These are phyloP conservation scores for Cercophora newfieldiana DNA, from an alignment of 495 filamentous ascomycete species.

Conservation along the genomic window DNA sequence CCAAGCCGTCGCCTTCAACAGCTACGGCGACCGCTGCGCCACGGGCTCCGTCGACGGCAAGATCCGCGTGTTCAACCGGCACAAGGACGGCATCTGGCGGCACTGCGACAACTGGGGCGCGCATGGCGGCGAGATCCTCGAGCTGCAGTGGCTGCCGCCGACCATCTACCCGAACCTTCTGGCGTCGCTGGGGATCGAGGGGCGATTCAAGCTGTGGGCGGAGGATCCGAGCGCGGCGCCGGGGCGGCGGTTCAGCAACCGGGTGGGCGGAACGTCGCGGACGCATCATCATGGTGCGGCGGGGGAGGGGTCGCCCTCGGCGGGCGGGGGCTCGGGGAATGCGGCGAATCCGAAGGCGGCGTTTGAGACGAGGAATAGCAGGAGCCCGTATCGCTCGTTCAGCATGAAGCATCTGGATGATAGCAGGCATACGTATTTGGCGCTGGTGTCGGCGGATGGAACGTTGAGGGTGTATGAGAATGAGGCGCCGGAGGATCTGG, in stretches of 20 bases:
- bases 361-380: conserved; percentile 45
- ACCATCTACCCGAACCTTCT: conserved; percentile 58
- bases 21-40: conserved; percentile 85
- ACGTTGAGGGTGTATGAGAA: conserved; percentile 81
- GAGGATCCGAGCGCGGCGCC: conserved; percentile 77
- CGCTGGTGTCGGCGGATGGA: conserved; percentile 78
- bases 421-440: conserved; percentile 72
- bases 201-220: conserved; percentile 84
- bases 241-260: conserved; percentile 71
- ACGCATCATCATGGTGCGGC: neutral
- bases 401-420: conserved; percentile 73
- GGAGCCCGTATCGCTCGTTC: conserved; percentile 64
- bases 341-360: conserved; percentile 32
- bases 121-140: conserved; percentile 86
- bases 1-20: conserved; percentile 68
- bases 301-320: neutral
- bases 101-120: conserved; percentile 86
- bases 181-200: conserved; percentile 76
- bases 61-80: conserved; percentile 85
- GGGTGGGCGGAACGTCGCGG: neutral
- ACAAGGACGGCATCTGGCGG: conserved; percentile 74
- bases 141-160: conserved; percentile 77
- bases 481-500: conserved; percentile 76
- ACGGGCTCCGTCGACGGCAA: conserved; percentile 91
- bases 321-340: neutral